Conservation (phyloP, 306 rosid species). For the Cicer pinnatifidum region DNA sequence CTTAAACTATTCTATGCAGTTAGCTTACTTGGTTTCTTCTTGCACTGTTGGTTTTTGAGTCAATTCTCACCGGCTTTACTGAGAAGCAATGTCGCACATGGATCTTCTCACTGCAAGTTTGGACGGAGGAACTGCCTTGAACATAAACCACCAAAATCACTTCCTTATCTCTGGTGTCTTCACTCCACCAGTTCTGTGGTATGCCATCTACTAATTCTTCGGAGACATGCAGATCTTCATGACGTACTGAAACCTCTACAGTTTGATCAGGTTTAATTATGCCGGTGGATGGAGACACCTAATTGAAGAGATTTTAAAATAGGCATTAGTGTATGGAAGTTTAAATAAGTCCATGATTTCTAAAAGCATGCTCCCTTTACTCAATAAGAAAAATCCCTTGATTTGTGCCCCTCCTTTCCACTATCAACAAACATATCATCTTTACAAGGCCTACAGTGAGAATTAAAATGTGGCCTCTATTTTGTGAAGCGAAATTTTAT, state of each 20-base stretch:
- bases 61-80: conserved; percentile 55
- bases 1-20: conserved; percentile 40
- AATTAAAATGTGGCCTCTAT: no score
- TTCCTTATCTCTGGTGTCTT: conserved; percentile 85
- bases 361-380: neutral
- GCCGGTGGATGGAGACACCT: conserved; percentile 87
- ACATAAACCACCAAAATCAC: conserved; percentile 65
- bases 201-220: conserved; percentile 79
- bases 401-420: conserved; percentile 1
- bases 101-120: conserved; percentile 53
- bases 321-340: conserved; percentile 22
- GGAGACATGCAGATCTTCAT: conserved; percentile 63
- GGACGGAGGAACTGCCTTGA: conserved; percentile 70
- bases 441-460: neutral
- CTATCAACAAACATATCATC: neutral
- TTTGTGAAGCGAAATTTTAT: no score
- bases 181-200: conserved; percentile 85
- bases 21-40: conserved; percentile 54
- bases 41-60: conserved; percentile 61
- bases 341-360: conserved; percentile 30
- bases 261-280: conserved; percentile 74
- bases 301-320: conserved; percentile 33
- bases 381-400: conserved; percentile 6
- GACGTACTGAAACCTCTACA: conserved; percentile 72
- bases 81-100: conserved; percentile 75